Base-by-base conservation (phyloP, 176 grass and related monocot species). In the Miscanthus lutarioriparius region DNA sequence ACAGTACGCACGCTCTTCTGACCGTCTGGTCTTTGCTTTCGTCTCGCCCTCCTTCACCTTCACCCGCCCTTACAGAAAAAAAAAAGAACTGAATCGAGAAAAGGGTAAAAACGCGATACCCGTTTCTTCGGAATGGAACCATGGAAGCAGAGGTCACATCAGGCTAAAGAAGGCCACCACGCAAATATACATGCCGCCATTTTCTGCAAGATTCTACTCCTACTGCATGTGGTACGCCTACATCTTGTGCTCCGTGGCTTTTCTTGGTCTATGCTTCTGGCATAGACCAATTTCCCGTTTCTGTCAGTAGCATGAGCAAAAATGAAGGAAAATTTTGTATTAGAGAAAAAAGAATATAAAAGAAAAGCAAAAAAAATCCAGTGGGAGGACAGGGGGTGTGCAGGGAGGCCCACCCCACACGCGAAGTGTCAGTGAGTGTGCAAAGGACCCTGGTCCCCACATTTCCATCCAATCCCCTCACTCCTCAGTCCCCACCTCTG, bases 391-490 rank as follows among this genome's bases (percentile, higher is more conserved):
- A 82, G 17, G 19, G 66, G 20, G 84, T 63, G 35, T 41, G 81
- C 26, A 4, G 0, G 7, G 13, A 22, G 89, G 62, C 70, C 84
- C 80, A 84, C 68, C 67, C 3, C 79, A 36, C 80, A 80, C 49
- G 62, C 49, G 2, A 22, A 12, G 43, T 80, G 80, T 79, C 89
- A 80, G 84, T 87, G 84, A 74, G 79, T 33, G 84, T 79, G 88
- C 12, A 69, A 70, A 70, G 51, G 83, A 5, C 4, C 23, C 45
- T 40, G 68, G 58, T 72, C 77, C 77, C 82, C 78, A 30, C 65
- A 8, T 11, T 1, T 47, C 81, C 67, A 28, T 62, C 82, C 82
- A 85, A 82, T 88, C 15, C 45, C 45, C 53, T n/a, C n/a, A n/a
- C n/a, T n/a, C 28, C 25, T 64, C 76, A 41, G 40, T 10, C 45